Conservation (phyloP, 73 alveolate genomes). For the Symbiodinium natans region DNA sequence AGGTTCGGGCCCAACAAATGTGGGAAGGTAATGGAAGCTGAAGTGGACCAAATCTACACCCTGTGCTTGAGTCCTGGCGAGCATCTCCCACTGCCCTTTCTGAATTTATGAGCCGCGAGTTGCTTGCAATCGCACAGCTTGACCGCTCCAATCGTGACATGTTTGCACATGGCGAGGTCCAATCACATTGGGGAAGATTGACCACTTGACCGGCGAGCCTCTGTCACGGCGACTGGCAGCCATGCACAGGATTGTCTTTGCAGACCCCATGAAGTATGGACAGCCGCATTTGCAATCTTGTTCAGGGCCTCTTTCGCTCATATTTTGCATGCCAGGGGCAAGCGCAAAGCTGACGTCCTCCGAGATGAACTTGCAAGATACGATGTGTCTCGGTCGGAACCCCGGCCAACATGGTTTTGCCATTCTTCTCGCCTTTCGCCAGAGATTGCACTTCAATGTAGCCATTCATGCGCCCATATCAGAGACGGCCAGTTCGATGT, state of each 20-base stretch:
- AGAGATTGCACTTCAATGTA: too few relatives aligned
- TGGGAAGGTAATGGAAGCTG: slow-evolving; percentile 70
- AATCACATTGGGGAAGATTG: slow-evolving; percentile 78
- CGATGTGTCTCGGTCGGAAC: slow-evolving; percentile 36
- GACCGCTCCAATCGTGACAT: neutral
- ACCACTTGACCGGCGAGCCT: slow-evolving; percentile 77
- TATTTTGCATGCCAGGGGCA: slow-evolving; percentile 16
- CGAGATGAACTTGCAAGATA: slow-evolving; percentile 61
- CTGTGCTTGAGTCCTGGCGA: neutral
- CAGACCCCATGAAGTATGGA: neutral
- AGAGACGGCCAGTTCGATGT: too few relatives aligned
- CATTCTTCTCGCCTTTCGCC: neutral
- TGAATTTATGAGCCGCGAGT: neutral
- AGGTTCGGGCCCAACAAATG: slow-evolving; percentile 84
- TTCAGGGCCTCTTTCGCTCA: neutral
- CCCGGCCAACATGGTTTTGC: neutral
- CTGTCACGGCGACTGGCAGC: slow-evolving; percentile 71
- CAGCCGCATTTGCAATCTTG: neutral
- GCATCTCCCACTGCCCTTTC: neutral
- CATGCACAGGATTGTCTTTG: slow-evolving; percentile 12
- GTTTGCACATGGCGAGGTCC: slow-evolving; percentile 1
- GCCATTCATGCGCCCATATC: too few relatives aligned
- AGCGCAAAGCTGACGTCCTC: slow-evolving; percentile 63
- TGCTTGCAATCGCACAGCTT: neutral
- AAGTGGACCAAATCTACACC: slow-evolving; percentile 76